Percentiles rank a stretch among this genome's conserved stretches.
phyloP scores from a whole-genome alignment of 208 protist genomes.

The Porcisia hertigi region DNA sequence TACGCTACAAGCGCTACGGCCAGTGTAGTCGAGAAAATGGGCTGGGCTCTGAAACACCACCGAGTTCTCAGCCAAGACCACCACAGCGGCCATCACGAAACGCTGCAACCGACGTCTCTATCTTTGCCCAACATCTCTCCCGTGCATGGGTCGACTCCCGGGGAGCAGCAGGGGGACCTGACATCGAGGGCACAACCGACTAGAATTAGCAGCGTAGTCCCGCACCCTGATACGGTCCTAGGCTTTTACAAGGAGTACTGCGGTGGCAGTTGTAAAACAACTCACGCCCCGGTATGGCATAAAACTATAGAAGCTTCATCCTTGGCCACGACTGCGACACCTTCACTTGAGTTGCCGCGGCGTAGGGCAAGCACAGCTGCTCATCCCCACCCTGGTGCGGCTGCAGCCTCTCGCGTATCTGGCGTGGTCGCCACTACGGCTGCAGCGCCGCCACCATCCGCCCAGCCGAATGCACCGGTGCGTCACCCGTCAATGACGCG shows the following conservation, averaged over 20 bases:
- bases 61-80: neutral
- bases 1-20: neutral
- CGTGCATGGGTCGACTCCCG: neutral
- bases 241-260: neutral
- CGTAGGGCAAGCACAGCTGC: neutral
- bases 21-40: neutral
- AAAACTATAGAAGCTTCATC: neutral
- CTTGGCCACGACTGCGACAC: neutral
- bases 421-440: neutral
- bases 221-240: neutral
- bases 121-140: neutral
- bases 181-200: neutral
- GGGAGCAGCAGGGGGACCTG: neutral
- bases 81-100: neutral
- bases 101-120: neutral
- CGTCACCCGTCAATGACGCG: constrained; percentile 22
- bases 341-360: neutral
- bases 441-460: constrained; percentile 7
- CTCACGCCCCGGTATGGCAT: neutral
- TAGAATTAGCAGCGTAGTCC: too few relatives aligned
- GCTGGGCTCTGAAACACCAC: neutral
- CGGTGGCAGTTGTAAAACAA: neutral
- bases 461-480: constrained; percentile 9
- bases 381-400: neutral
- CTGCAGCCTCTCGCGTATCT: neutral